Base-by-base conservation (phyloP, 2,329 filamentous ascomycete genomes). In the Fusarium transvaalense region DNA sequence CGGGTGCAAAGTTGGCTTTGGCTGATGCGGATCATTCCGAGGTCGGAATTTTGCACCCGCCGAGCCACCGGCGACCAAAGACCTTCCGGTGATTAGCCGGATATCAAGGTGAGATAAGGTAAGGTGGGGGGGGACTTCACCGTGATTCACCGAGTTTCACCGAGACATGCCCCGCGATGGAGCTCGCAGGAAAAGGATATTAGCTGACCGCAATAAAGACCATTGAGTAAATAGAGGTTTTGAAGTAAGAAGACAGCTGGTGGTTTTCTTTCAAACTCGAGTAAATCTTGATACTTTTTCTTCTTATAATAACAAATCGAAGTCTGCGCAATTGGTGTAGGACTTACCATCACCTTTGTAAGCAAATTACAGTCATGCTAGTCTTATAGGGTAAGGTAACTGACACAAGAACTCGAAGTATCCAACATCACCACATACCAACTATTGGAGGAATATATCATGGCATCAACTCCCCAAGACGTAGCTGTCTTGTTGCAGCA, bases 401-500 rank as follows among this genome's bases (percentile, higher is more conserved):
- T 62, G 31, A 69, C 23, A 5, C 10, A 29, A 38, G 29, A 5
- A 15, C n/a, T 27, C 35, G 35, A 55, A 39, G 29, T 12, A 29
- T 39, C 29, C 19, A 39, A 19, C 46, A 21, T 19, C n/a, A 27
- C 10, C 35, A 42, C 17, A 19, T 14, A 25, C 17, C 12, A 13
- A 39, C 1, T 17, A 23, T 12, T 17, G 3, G 7, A 31, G 13
- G 14, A 21, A 12, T 10, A 17, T 12, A 61, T 34, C 23, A 73
- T 74, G 71, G 37, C 52, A 10, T 38, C 81, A 76, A 78, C 74
- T 35, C 74, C 80, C 6, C 75, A 79, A 38, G 80, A 82, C 21
- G 72, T 84, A 29, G 76, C 76, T 42, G 69, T 71, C 4, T 69
- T 84, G 15, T 74, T 84, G 15, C 72, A 74, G 56, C 69, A 72